Base-by-base conservation (phyloP, 257 asterid species). In the Forsythia suspensa region DNA sequence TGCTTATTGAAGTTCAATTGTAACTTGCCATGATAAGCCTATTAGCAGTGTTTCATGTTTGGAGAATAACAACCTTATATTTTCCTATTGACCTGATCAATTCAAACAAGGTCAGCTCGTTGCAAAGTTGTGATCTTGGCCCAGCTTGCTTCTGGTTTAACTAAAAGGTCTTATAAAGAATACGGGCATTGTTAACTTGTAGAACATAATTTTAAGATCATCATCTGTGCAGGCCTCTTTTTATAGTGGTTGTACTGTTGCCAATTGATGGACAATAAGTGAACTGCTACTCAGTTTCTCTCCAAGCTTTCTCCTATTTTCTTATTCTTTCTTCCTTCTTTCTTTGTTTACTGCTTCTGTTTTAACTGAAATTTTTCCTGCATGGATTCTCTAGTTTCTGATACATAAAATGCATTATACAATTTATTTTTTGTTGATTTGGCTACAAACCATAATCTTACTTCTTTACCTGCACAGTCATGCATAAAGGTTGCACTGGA, bases 401-500 rank as follows among this genome's bases (percentile, higher is more conserved):
- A 12, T 38, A 9, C 71, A 61, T 37, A 20, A 61, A 61, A 29
- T 8, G 5, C 41, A 29, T 42, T 36, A 44, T 37, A 52, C 15
- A 42, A 66, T 59, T 44, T 2, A 42, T 44, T 76, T 44, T 76
- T 18, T 44, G 40, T 43, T 43, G n/a, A 8, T 9, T 76, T 71
- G 43, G 72, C 42, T 75, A 15, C 34, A 48, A 41, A 57, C 29
- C 51, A 55, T 55, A 55, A 38, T 68, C 39, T 37, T 55, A 48
- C 2, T 2, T 69, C 13, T 51, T 71, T 69, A n/a, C 20, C 29
- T 55, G 42, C 16, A 41, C 88, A 87, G 89, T 85, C 91, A 3
- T 88, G 89, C 84, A 87, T 81, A 36, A 85, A 87, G 38, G 88
- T 87, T 0, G 86, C 91, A 4, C 80, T 83, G 67, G 91, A 83